phyloP scores from a whole-genome alignment of 1,284 basidiomycete genomes.

The Marasmius sp. region DNA sequence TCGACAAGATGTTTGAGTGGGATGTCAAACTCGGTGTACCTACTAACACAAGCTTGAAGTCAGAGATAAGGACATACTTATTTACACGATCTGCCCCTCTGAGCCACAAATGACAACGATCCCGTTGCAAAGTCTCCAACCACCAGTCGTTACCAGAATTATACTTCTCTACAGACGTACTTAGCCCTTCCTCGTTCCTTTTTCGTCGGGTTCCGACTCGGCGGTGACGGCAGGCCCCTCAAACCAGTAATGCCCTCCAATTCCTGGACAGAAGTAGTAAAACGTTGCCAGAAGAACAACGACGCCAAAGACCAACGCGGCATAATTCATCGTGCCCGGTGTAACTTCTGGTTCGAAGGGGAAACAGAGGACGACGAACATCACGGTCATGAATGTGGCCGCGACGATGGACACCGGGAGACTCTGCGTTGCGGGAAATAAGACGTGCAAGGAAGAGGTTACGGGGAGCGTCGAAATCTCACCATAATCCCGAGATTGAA shows the following conservation, averaged over 20 bases:
- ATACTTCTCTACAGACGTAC: too few relatives aligned
- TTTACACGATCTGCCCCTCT: too few relatives aligned
- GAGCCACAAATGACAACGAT: too few relatives aligned
- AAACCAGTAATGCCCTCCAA: conserved; percentile 19
- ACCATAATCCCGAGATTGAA: conserved; percentile 20
- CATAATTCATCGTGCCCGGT: conserved; percentile 19
- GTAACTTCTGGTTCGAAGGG: conserved; percentile 15
- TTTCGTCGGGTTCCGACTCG: not conserved
- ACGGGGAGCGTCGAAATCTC: not conserved
- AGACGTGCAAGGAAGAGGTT: not conserved
- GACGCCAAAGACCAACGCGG: conserved; percentile 6
- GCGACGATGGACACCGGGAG: conserved; percentile 20
- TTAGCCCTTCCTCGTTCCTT: too few relatives aligned
- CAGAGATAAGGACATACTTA: too few relatives aligned
- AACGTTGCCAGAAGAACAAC: conserved; percentile 3
- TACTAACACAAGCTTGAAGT: too few relatives aligned
- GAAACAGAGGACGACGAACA: conserved; percentile 24
- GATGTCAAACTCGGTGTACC: too few relatives aligned
- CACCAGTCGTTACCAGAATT: too few relatives aligned
- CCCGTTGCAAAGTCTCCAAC: too few relatives aligned
- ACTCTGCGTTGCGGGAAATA: conserved; percentile 12
- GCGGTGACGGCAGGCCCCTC: conserved; percentile 18
- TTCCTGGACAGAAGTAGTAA: conserved; percentile 17
- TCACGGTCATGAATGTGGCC: conserved; percentile 21
- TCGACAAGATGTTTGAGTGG: too few relatives aligned